Evolutionary conservation across 345 rosid genomes (phyloP), one percentile per base, ranked within the genome.

Genomic region (Anastatica hierochuntica): DNA sequence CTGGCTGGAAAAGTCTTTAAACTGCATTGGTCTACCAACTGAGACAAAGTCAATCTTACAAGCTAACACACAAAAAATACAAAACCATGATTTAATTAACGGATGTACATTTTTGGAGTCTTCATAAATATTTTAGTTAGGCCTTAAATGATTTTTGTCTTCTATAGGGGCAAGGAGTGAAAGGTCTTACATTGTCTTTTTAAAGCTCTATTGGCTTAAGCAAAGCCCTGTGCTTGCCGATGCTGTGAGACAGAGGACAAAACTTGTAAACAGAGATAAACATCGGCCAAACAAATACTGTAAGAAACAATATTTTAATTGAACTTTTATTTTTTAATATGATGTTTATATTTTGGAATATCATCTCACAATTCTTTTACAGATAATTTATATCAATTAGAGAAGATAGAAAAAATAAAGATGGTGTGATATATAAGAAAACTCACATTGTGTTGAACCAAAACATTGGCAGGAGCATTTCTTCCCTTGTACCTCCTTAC

Each of bases 1-100:
- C 68, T 63, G 68, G 61, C 68, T 37, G 2, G 36, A 55, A 55
- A 59, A 55, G 23, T 37, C 46, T n/a, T 36, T 14, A 3, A n/a
- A 5, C 29, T 37, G 34, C 38, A 41, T 63, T 54, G 18, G 56
- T 53, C 62, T 14, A 52, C 52, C 17, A 21, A 37, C 42, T 9
- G 8, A 47, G 62, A 55, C 49, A 55, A 64, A 47, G 56, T 55
- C 68, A 38, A 20, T 20, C 8, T 39, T 54, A 26, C 48, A 37
- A 37, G 48, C 23, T 37, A 26, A 27, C 10, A 37, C 39, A 14
- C 48, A n/a, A 63, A 33, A 35, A 35, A 6, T 10, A 13, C 46
- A 44, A 54, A 63, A 46, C 24, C 16, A 40, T 18, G 39, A 36
- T 34, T 54, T 63, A 33, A 54, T 55, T 50, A 39, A 53, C 16